Percentiles rank a stretch among this genome's conserved stretches.
These are phyloP conservation scores for Cochlearia excelsa DNA, from an alignment of 345 rosid species.

Conservation along the genomic window DNA sequence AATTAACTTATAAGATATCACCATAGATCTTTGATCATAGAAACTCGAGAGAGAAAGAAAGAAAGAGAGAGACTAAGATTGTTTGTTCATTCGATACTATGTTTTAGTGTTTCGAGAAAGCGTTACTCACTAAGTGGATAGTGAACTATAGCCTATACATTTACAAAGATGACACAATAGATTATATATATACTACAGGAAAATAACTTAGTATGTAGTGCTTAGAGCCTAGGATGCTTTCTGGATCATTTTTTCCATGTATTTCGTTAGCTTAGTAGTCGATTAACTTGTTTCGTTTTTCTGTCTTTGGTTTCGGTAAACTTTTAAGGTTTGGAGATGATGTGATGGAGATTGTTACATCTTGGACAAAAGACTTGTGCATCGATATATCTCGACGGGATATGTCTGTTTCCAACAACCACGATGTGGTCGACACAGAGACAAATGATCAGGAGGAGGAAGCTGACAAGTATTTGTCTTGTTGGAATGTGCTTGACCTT, in stretches of 20 bases:
- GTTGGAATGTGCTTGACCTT: conserved; percentile 92
- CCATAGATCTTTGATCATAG: conserved; percentile 11
- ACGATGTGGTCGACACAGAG: conserved; percentile 27
- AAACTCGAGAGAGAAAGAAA: neutral
- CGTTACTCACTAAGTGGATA: too few relatives aligned
- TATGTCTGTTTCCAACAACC: conserved; percentile 35
- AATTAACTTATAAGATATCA: neutral
- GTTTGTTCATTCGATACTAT: too few relatives aligned
- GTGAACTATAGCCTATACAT: too few relatives aligned
- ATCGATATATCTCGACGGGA: conserved; percentile 52
- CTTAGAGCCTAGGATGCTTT: too few relatives aligned
- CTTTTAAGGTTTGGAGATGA: conserved; percentile 80
- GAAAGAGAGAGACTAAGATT: too few relatives aligned
- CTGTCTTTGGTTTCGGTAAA: neutral
- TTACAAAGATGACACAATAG: too few relatives aligned
- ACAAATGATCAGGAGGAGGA: conserved; percentile 38
- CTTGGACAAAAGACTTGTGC: conserved; percentile 88
- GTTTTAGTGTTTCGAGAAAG: too few relatives aligned
- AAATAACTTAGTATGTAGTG: too few relatives aligned
- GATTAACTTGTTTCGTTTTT: conserved; percentile 11
- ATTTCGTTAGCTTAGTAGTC: conserved; percentile 1
- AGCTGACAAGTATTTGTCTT: conserved; percentile 54
- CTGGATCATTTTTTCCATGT: neutral
- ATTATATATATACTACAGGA: too few relatives aligned
- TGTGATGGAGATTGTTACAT: conserved; percentile 83